Conservation (phyloP, 2,329 filamentous ascomycete species). For the Colletotrichum plurivorum region DNA sequence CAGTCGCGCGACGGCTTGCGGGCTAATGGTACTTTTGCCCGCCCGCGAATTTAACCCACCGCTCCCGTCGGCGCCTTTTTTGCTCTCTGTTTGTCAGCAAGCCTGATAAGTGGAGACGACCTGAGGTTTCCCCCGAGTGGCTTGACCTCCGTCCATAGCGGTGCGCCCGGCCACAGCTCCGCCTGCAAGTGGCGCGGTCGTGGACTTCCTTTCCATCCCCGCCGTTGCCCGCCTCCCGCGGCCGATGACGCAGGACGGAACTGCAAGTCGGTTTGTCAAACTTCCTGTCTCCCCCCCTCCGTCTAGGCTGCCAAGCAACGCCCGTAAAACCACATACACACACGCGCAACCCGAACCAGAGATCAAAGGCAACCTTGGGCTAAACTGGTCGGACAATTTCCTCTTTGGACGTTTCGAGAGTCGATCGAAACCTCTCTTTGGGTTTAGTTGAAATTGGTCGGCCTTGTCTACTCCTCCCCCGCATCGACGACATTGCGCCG, state of each 20-base stretch:
- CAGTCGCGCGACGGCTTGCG: neutral
- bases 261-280: neutral
- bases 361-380: no score
- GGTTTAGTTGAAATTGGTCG: no score
- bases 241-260: neutral
- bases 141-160: neutral
- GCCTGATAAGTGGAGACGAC: neutral
- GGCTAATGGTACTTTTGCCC: neutral
- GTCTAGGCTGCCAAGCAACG: no score
- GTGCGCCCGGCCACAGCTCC: neutral
- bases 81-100: neutral
- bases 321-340: no score
- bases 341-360: no score
- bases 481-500: neutral
- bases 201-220: neutral
- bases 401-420: no score
- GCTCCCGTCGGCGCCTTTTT: no score
- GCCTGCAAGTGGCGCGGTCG: neutral
- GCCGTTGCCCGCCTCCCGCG: neutral
- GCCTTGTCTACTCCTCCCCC: neutral
- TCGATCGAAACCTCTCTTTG: no score
- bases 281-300: neutral
- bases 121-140: neutral
- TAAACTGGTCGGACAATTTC: no score
- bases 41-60: no score